phyloP scores from a whole-genome alignment of 306 rosid genomes.

The Aeschynomene evenia region DNA sequence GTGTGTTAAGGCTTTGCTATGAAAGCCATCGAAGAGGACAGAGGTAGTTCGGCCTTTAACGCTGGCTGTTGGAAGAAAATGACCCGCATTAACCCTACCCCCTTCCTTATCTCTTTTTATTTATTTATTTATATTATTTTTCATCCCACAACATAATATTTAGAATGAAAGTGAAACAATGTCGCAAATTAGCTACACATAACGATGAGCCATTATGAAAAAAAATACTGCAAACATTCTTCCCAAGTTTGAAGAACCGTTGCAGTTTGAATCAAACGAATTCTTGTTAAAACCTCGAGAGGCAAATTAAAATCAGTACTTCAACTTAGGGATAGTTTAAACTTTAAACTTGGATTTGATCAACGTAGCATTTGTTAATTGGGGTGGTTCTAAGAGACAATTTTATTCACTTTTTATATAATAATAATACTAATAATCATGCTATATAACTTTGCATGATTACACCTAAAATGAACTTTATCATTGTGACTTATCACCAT shows the following conservation, averaged over 20 bases:
- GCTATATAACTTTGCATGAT: background rate
- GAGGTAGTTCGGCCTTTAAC: constrained; percentile 38
- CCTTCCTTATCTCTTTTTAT: background rate
- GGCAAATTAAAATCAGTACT: too few relatives aligned
- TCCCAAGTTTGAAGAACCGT: background rate
- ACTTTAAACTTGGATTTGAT: background rate
- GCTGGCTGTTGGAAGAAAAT: constrained; percentile 41
- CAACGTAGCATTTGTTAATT: background rate
- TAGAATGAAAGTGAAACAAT: too few relatives aligned
- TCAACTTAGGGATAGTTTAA: background rate
- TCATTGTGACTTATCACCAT: background rate
- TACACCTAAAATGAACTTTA: background rate
- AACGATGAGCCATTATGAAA: background rate
- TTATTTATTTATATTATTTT: background rate
- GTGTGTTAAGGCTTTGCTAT: constrained; percentile 22
- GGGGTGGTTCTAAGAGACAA: background rate
- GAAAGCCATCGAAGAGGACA: constrained; percentile 34
- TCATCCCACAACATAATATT: too few relatives aligned
- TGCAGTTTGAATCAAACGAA: background rate
- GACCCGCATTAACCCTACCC: constrained; percentile 18
- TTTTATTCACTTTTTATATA: background rate
- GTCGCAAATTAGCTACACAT: background rate
- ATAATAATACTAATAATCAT: too few relatives aligned
- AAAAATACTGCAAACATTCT: background rate
- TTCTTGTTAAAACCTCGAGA: background rate